phyloP scores from a whole-genome alignment of 177 flowering plant genomes.

The Vitis hybrid region DNA sequence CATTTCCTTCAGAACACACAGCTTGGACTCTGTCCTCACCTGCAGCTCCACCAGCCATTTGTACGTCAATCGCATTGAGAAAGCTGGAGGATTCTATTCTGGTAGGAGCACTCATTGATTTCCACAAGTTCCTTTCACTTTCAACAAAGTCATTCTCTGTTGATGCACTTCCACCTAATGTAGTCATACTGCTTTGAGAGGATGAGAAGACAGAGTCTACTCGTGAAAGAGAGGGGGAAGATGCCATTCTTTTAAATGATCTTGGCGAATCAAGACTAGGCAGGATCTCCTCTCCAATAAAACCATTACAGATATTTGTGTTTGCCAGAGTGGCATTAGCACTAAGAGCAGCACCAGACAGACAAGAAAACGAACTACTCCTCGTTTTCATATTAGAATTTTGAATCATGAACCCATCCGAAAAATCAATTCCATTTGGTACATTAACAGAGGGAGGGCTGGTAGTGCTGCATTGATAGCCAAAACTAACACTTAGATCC shows the following conservation, averaged over 20 bases:
- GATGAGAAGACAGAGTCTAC: neutral
- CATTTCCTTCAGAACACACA: constrained; percentile 9
- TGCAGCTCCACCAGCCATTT: constrained; percentile 8
- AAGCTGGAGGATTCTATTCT: constrained; percentile 7
- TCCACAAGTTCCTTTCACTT: neutral
- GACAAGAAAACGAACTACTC: constrained; percentile 8
- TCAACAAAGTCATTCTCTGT: neutral
- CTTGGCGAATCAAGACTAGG: constrained; percentile 8
- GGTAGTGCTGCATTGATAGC: constrained; percentile 5
- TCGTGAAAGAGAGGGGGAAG: constrained; percentile 2
- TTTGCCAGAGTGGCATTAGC: constrained; percentile 7
- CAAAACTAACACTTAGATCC: constrained; percentile 7
- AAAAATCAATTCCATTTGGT: neutral
- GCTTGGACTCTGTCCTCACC: constrained; percentile 12
- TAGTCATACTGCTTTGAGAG: neutral
- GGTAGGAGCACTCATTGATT: constrained; percentile 3
- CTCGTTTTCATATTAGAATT: neutral
- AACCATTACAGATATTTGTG: constrained; percentile 4
- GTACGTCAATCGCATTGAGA: constrained; percentile 3
- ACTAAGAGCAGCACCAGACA: constrained; percentile 9
- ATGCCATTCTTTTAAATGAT: neutral
- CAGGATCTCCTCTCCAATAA: constrained; percentile 5
- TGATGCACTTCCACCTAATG: neutral
- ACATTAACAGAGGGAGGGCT: neutral
- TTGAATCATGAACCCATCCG: neutral